phyloP scores from a whole-genome alignment of 2,329 filamentous ascomycete species.

The Microdochium paspali region DNA sequence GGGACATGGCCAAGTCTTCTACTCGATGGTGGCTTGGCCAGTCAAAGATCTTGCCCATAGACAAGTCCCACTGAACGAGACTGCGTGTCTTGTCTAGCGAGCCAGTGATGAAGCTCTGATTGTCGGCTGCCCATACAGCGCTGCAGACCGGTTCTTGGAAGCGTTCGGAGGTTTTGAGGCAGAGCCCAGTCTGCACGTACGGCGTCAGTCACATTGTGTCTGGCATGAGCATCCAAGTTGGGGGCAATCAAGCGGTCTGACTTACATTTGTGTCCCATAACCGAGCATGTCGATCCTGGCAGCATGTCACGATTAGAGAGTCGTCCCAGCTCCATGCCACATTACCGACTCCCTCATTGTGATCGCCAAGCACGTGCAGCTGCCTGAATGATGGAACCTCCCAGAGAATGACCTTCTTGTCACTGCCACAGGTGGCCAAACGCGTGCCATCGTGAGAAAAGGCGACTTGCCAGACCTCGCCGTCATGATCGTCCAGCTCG shows the following conservation, averaged over 20 bases:
- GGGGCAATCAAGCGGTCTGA: slow-evolving; percentile 2
- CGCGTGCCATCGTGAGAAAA: slow-evolving; percentile 83
- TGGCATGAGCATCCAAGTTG: slow-evolving; percentile 6
- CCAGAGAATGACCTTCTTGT: slow-evolving; percentile 71
- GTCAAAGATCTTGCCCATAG: slow-evolving; percentile 51
- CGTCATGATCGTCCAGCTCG: slow-evolving; percentile 62
- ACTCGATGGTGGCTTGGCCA: slow-evolving; percentile 68
- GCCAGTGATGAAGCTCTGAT: slow-evolving; percentile 68
- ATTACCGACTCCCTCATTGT: slow-evolving; percentile 65
- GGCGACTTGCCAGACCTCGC: slow-evolving; percentile 85
- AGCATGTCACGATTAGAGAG: slow-evolving; percentile 75
- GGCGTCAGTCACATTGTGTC: slow-evolving; percentile 4
- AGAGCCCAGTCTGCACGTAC: slow-evolving; percentile 44
- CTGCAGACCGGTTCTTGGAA: slow-evolving; percentile 81
- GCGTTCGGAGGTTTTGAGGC: slow-evolving; percentile 54
- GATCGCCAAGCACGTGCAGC: slow-evolving; percentile 52
- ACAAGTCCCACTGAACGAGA: slow-evolving; percentile 61
- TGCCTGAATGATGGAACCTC: slow-evolving; percentile 63
- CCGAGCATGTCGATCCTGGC: slow-evolving; percentile 60
- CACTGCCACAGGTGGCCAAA: slow-evolving; percentile 73
- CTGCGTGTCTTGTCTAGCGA: slow-evolving; percentile 60
- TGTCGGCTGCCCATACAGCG: slow-evolving; percentile 81
- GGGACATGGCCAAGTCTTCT: slow-evolving; percentile 76
- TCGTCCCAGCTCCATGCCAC: slow-evolving; percentile 91
- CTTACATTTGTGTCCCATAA: slow-evolving; percentile 66